A percentile compares a stretch with the other conserved stretches of the same genome.
phyloP scores from a whole-genome alignment of 2,329 filamentous ascomycete species.

The Fusarium austroafricanum region DNA sequence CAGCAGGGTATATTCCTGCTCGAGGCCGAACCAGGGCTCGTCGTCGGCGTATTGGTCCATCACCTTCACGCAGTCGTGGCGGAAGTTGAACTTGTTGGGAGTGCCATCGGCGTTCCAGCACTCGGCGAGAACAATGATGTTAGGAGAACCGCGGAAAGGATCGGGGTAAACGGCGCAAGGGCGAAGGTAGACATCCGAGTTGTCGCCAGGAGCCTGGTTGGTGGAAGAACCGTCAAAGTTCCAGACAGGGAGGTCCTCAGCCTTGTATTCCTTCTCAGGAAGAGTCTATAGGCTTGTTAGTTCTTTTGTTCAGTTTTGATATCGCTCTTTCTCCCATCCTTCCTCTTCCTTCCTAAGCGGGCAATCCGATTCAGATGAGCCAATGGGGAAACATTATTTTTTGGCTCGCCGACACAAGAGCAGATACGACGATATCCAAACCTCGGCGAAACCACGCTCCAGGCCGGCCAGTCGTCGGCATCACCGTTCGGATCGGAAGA shows the following conservation, averaged over 20 bases:
- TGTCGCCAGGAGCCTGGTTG: conserved; percentile 89
- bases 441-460: conserved; percentile 13
- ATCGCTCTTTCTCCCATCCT: not conserved
- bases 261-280: conserved; percentile 61
- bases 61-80: conserved; percentile 88
- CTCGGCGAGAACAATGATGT: conserved; percentile 94
- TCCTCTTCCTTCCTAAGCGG: conserved; percentile 1
- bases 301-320: not conserved
- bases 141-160: conserved; percentile 88
- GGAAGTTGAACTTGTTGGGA: conserved; percentile 99
- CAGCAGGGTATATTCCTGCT: conserved; percentile 90
- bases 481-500: conserved; percentile 13
- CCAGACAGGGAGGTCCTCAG: conserved; percentile 66
- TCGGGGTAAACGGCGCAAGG: conserved; percentile 91
- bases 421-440: conserved; percentile 25
- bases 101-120: conserved; percentile 94
- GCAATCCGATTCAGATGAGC: too few species aligned
- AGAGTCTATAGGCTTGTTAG: conserved; percentile 57
- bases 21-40: conserved; percentile 96
- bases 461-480: conserved; percentile 6
- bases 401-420: conserved; percentile 19
- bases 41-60: conserved; percentile 88
- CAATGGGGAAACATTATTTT: conserved; percentile 11
- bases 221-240: conserved; percentile 84
- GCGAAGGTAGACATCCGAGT: conserved; percentile 97